Conservation (phyloP, 495 filamentous ascomycete species). For the Lasiosphaeria hispida region DNA sequence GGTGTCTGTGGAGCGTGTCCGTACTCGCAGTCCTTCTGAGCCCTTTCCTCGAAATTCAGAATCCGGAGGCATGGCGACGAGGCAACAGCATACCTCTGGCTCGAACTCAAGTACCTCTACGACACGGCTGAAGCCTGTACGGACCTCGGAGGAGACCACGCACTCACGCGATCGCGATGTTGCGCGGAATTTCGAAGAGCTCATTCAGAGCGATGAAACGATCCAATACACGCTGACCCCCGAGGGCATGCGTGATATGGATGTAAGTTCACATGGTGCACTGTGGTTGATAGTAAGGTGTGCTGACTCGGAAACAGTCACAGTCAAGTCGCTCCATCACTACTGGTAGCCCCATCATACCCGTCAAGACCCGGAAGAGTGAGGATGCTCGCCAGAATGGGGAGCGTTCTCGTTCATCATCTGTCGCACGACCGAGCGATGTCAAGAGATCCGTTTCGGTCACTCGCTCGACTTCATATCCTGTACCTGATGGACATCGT, state of each 20-base stretch:
- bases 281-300: no score
- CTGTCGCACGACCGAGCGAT: conserved; percentile 27
- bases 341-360: conserved; percentile 35
- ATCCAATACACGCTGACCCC: conserved; percentile 93
- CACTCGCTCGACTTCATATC: conserved; percentile 35
- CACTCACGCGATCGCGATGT: conserved; percentile 37
- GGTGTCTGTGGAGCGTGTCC: conserved; percentile 31
- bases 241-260: conserved; percentile 80
- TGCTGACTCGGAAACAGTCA: conserved; percentile 8
- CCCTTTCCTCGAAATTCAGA: conserved; percentile 16
- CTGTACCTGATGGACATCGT: conserved; percentile 29
- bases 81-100: conserved; percentile 34
- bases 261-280: conserved; percentile 53
- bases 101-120: conserved; percentile 42
- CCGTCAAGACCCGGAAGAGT: conserved; percentile 38
- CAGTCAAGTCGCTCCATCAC: conserved; percentile 34
- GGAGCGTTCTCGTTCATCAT: conserved; percentile 43
- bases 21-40: conserved; percentile 22
- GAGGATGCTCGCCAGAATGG: conserved; percentile 36
- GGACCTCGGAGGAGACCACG: conserved; percentile 52
- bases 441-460: conserved; percentile 38
- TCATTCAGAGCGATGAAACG: conserved; percentile 87
- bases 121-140: conserved; percentile 44
- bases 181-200: conserved; percentile 68
- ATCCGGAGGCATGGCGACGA: conserved; percentile 9